Evolutionary conservation across 345 rosid species (phyloP).

Genomic region (Gossypium raimondii): DNA sequence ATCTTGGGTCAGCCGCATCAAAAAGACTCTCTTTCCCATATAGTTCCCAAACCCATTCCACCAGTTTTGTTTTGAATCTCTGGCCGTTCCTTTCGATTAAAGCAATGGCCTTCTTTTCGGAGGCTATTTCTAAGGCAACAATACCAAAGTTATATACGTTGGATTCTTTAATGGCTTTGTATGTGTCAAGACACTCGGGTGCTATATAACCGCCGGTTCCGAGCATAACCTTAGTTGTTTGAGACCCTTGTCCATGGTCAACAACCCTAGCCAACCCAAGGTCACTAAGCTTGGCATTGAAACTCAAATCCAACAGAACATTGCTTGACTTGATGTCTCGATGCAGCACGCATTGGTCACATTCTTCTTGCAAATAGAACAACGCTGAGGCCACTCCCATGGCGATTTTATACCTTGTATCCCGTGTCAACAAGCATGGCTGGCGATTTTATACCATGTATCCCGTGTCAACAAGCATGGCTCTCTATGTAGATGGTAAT

Average conservation of each 20-base stretch:
- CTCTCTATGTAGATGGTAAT: constrained; percentile 41
- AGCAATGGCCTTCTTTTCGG: constrained; percentile 30
- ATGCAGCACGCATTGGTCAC: constrained; percentile 62
- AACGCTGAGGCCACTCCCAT: constrained; percentile 45
- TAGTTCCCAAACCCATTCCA: constrained; percentile 50
- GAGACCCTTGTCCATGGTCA: constrained; percentile 39
- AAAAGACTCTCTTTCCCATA: constrained; percentile 26
- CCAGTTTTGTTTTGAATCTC: constrained; percentile 31
- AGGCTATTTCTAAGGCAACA: constrained; percentile 35
- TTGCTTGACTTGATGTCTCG: constrained; percentile 62
- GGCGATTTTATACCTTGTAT: constrained; percentile 37
- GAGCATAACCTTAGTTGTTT: constrained; percentile 36
- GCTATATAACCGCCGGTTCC: constrained; percentile 46
- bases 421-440: constrained; percentile 37
- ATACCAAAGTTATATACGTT: constrained; percentile 44
- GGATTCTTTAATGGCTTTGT: constrained; percentile 42
- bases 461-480: constrained; percentile 38
- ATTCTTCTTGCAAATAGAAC: constrained; percentile 54
- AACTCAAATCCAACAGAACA: constrained; percentile 50
- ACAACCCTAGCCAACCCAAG: constrained; percentile 53
- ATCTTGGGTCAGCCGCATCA: background rate
- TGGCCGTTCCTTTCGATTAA: background rate
- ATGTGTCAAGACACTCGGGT: constrained; percentile 43
- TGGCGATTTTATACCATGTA: constrained; percentile 37
- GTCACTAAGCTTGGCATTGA: constrained; percentile 63